Evolutionary conservation across 192 early-diverging fungal genomes (phyloP).

Genomic region (Backusella mclennaniae): DNA sequence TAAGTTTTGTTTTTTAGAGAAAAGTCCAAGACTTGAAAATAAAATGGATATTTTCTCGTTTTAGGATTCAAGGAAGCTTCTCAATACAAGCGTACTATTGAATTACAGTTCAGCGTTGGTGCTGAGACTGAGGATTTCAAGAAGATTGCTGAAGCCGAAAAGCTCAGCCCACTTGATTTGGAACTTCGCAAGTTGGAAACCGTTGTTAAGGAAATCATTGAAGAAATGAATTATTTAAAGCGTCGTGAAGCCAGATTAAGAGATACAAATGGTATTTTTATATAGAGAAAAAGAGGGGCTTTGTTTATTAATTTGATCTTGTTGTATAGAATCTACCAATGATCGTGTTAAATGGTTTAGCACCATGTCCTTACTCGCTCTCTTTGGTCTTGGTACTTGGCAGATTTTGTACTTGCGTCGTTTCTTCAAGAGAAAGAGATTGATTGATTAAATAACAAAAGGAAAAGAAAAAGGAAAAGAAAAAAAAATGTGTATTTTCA

Average conservation of each 20-base stretch:
- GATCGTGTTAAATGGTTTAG: conserved; percentile 81
- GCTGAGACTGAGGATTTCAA: conserved; percentile 79
- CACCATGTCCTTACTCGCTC: conserved; percentile 68
- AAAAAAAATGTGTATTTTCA: conserved; percentile 4
- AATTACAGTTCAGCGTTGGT: conserved; percentile 80
- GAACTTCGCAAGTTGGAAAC: conserved; percentile 82
- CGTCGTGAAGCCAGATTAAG: conserved; percentile 78
- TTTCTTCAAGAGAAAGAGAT: conserved; percentile 90
- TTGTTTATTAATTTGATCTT: too few species aligned
- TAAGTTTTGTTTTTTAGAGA: conserved; percentile 17
- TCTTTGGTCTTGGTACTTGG: conserved; percentile 70
- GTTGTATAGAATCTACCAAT: conserved; percentile 79
- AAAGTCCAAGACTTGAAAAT: too few species aligned
- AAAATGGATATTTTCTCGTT: not conserved
- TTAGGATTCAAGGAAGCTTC: conserved; percentile 51
- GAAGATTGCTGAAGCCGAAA: conserved; percentile 70
- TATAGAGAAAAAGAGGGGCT: not conserved
- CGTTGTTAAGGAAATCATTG: conserved; percentile 71
- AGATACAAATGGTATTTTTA: conserved; percentile 75
- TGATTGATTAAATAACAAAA: conserved; percentile 60
- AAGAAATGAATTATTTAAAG: conserved; percentile 87
- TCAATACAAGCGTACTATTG: conserved; percentile 61
- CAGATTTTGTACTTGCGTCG: conserved; percentile 83
- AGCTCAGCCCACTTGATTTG: conserved; percentile 85
- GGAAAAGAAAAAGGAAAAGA: not conserved